Percentiles rank a stretch among this genome's conserved stretches.
These are phyloP conservation scores for Monosporascus sp. DNA, from an alignment of 2,329 filamentous ascomycete genomes.

Conservation along the genomic window DNA sequence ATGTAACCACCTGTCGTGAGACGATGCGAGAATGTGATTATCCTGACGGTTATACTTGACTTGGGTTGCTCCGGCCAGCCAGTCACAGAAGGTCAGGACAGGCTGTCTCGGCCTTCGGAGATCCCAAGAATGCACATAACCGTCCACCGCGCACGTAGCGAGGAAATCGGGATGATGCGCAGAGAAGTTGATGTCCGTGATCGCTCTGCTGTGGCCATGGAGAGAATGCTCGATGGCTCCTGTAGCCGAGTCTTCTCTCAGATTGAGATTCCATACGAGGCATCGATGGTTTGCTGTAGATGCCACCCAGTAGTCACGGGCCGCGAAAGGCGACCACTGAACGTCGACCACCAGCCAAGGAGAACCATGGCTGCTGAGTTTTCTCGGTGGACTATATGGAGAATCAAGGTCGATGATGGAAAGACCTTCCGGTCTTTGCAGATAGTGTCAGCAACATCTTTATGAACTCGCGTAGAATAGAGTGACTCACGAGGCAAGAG, in stretches of 20 bases:
- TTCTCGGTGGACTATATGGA: slow-evolving; percentile 78
- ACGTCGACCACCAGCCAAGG: slow-evolving; percentile 96
- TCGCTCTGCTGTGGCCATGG: slow-evolving; percentile 79
- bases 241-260: slow-evolving; percentile 64
- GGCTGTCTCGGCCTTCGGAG: slow-evolving; percentile 68
- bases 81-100: slow-evolving; percentile 79
- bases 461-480: too few relatives aligned
- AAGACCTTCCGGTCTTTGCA: slow-evolving; percentile 66
- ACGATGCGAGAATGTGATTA: slow-evolving; percentile 80
- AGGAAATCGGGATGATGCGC: slow-evolving; percentile 86
- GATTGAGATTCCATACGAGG: slow-evolving; percentile 85
- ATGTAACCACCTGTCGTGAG: slow-evolving; percentile 79
- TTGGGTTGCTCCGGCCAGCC: slow-evolving; percentile 89
- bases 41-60: slow-evolving; percentile 93
- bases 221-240: slow-evolving; percentile 80
- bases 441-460: slow-evolving; percentile 7
- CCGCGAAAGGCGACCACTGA: slow-evolving; percentile 92
- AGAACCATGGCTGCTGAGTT: slow-evolving; percentile 73
- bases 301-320: slow-evolving; percentile 85
- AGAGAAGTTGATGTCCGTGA: slow-evolving; percentile 95
- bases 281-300: slow-evolving; percentile 94
- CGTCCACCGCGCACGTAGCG: slow-evolving; percentile 87
- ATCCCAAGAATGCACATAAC: slow-evolving; percentile 91
- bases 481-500: slow-evolving; percentile 65
- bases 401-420: slow-evolving; percentile 90